Evolutionary conservation across 2,329 filamentous ascomycete genomes (phyloP).

Genomic region (Orbilia oligospora): DNA sequence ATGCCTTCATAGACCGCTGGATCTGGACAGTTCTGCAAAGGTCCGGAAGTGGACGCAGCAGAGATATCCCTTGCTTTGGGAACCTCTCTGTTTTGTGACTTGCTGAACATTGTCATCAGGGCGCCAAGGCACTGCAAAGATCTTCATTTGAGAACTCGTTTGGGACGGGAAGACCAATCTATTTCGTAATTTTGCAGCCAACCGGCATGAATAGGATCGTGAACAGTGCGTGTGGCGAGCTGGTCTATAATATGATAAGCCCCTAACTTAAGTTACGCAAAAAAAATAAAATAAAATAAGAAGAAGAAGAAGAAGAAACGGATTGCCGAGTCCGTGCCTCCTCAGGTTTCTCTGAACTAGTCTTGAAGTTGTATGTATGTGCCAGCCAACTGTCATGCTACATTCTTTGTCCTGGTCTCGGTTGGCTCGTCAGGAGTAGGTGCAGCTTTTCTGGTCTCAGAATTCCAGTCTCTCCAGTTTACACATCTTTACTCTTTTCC

Average conservation of each 20-base stretch:
- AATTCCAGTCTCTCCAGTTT: not conserved
- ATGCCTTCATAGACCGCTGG: not conserved
- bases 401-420: slow-evolving; percentile 38
- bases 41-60: slow-evolving; percentile 16
- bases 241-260: slow-evolving; percentile 39
- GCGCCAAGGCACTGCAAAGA: slow-evolving; percentile 36
- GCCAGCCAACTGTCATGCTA: slow-evolving; percentile 49
- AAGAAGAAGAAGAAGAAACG: no score
- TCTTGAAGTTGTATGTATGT: slow-evolving; percentile 13
- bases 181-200: slow-evolving; percentile 45
- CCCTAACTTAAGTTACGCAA: slow-evolving; percentile 23
- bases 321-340: slow-evolving; percentile 31
- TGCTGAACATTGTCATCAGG: slow-evolving; percentile 18
- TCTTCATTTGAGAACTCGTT: slow-evolving; percentile 46
- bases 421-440: slow-evolving; percentile 40
- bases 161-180: slow-evolving; percentile 35
- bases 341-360: not conserved
- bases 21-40: slow-evolving; percentile 40
- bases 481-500: slow-evolving; percentile 24
- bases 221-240: slow-evolving; percentile 23
- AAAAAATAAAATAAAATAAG: not conserved
- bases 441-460: slow-evolving; percentile 17
- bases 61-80: slow-evolving; percentile 35
- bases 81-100: slow-evolving; percentile 22
- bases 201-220: slow-evolving; percentile 29